Base-by-base conservation (phyloP, 2,329 filamentous ascomycete species). In the Trichoderma pleuroti region DNA sequence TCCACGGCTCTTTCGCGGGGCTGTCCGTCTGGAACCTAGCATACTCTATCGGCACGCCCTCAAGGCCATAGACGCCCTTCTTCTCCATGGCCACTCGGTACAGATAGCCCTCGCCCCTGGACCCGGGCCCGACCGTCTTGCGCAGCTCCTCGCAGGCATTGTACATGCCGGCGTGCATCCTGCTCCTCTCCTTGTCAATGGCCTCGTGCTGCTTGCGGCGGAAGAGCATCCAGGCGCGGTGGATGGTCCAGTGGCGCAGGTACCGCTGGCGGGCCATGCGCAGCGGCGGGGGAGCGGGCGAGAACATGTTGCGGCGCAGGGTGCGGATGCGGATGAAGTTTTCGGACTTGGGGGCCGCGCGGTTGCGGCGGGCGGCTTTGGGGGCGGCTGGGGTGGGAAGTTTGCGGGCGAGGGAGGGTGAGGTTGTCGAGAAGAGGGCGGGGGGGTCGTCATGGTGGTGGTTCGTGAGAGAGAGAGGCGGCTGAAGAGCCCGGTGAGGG, bases 191-290 rank as follows among this genome's bases (percentile, higher is more conserved):
- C 68, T 86, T 83, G 78, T 92, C 86, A 65, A 89, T 86, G 42
- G 84, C 82, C 74, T 87, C 84, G 62, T 90, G 90, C 76, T 90
- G 86, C 79, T 92, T 88, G 75, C 90, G 87, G 76, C 91, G 90
- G 82, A 91, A 92, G 34, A 98, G 86, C 77, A 93, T 87, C 93
- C 94, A 98, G 26, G 95, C 95, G 76, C 96, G 94, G 85, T 98
- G 94, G 81, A 99, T 98, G 65, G 96, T 98, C 96, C 96, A 99
- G 86, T 99, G 96, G 60, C 96, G 93, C 74, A 99, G 90, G 81
- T 90, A 88, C 70, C 96, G 91, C 81, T 92, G 92, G 76, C 95
- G 93, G 52, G 90, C 93, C 87, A 98, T 94, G 76, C 93, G 92
- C 74, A 99, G 88, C 1, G 96, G 94, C 0, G 87, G 83, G 6